Evolutionary conservation across 495 filamentous ascomycete species (phyloP).

Genomic region (Annulohypoxylon moriforme): DNA sequence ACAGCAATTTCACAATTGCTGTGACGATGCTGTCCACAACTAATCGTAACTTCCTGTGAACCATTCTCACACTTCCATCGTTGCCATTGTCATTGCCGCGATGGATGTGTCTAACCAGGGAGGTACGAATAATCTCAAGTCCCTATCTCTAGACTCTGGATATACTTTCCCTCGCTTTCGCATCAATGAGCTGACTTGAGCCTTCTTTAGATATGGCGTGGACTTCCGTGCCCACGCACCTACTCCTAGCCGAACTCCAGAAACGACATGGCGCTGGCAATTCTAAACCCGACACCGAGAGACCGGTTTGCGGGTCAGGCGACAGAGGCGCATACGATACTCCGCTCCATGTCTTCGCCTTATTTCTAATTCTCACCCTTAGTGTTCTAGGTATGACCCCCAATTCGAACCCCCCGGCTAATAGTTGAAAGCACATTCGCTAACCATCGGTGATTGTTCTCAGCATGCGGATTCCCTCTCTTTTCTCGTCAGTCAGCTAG

Average conservation of each 20-base stretch:
- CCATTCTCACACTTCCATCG: conserved; percentile 8
- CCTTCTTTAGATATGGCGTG: conserved; percentile 46
- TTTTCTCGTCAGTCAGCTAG: conserved; percentile 63
- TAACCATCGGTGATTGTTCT: conserved; percentile 1
- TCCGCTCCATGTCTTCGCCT: conserved; percentile 76
- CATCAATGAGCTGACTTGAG: conserved; percentile 3
- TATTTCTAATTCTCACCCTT: conserved; percentile 76
- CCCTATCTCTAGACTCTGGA: not conserved
- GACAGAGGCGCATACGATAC: conserved; percentile 72
- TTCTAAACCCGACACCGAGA: conserved; percentile 39
- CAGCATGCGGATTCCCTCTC: conserved; percentile 71
- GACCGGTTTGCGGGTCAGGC: conserved; percentile 72
- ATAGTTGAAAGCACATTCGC: conserved; percentile 12
- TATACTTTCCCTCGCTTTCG: not conserved
- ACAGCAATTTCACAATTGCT: conserved; percentile 7
- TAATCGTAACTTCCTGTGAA: conserved; percentile 6
- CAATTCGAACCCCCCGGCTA: conserved; percentile 22
- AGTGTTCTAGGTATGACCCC: conserved; percentile 73
- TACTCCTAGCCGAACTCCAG: conserved; percentile 64
- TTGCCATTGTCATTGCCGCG: not conserved
- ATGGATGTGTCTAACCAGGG: conserved; percentile 24
- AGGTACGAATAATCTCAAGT: conserved; percentile 17
- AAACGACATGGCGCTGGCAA: conserved; percentile 53
- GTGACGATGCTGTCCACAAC: conserved; percentile 18
- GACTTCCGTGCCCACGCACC: conserved; percentile 61